A percentile compares a stretch with the other conserved stretches of the same genome.
These are phyloP conservation scores for Hymenoscyphus fraxineus DNA, from an alignment of 2,329 filamentous ascomycete species.

Conservation along the genomic window DNA sequence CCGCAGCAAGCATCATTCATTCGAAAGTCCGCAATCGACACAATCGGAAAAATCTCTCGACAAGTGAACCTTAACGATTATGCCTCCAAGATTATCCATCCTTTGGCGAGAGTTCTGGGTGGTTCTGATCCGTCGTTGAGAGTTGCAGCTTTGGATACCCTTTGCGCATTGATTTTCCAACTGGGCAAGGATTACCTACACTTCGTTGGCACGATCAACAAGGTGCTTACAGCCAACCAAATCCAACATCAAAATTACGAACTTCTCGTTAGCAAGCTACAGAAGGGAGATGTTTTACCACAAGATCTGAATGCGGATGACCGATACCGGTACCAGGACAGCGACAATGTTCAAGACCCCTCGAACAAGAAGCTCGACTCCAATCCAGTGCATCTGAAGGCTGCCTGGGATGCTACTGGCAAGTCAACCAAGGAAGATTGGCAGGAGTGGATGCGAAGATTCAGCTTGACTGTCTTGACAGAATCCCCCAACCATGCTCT, in stretches of 20 bases:
- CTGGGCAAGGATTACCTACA: slow-evolving; percentile 92
- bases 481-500: slow-evolving; percentile 96
- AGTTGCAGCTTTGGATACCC: slow-evolving; percentile 81
- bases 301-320: slow-evolving; percentile 89
- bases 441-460: slow-evolving; percentile 97
- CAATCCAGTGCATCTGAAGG: slow-evolving; percentile 95
- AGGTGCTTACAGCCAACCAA: slow-evolving; percentile 72
- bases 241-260: slow-evolving; percentile 91
- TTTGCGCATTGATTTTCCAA: slow-evolving; percentile 94
- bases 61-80: slow-evolving; percentile 98
- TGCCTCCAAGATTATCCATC: slow-evolving; percentile 93
- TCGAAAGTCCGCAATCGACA: slow-evolving; percentile 87
- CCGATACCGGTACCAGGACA: slow-evolving; percentile 70
- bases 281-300: slow-evolving; percentile 91
- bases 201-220: slow-evolving; percentile 91
- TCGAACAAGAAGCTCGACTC: slow-evolving; percentile 92
- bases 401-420: slow-evolving; percentile 93
- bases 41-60: slow-evolving; percentile 86
- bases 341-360: slow-evolving; percentile 82
- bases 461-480: slow-evolving; percentile 90
- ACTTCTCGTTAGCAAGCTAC: slow-evolving; percentile 83
- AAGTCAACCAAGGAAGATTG: slow-evolving; percentile 98
- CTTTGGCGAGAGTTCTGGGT: slow-evolving; percentile 76
- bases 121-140: slow-evolving; percentile 70
- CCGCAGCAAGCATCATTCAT: slow-evolving; percentile 74